Evolutionary conservation across 2,329 filamentous ascomycete species (phyloP), one percentile per base, ranked within the genome.

Genomic region (Monilinia vaccinii-corymbosi): DNA sequence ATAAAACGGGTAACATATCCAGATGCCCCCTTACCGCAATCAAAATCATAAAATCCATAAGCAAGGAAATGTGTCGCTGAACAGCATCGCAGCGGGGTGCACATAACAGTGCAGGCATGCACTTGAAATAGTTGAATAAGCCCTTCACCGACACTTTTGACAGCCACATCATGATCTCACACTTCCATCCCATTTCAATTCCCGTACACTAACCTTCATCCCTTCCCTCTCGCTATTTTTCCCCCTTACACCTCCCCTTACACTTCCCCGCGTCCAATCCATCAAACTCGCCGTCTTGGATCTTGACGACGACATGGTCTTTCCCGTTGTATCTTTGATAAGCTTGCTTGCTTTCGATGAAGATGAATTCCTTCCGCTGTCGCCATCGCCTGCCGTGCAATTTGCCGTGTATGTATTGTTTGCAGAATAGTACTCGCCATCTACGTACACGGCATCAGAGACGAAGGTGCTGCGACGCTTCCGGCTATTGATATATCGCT

Each of bases 401-500:
- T 59, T 46, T 38, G 49, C 57, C 6, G 57, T 21, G 32, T 58
- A 58, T 25, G 49, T 46, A 18, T 44, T 46, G 40, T 45, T 59
- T 44, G 58, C 10, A 4, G 51, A 56, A 34, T 56, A 47, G 77
- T 97, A 97, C 78, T 97, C 93, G 75, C 92, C 94, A 73, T 97
- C 90, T 65, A 97, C 88, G 75, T 97, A 97, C 73, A 89, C 82
- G 34, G 91, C 93, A 70, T 90, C 91, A 71, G 89, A 91, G 71
- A 88, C 85, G 74, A 96, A 96, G 62, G 89, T 94, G 58, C 86
- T 92, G 73, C 93, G 90, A 68, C 93, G 89, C 69, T 85, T 76
- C 70, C 93, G 91, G 73, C 91, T 88, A 70, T 88, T 88, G 56
- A 92, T 95, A 79, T 97, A 97, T 69, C 91, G 88, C 78, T 97